Base-by-base conservation (phyloP, 2,329 filamentous ascomycete species). In the Trichoderma oligosporum region DNA sequence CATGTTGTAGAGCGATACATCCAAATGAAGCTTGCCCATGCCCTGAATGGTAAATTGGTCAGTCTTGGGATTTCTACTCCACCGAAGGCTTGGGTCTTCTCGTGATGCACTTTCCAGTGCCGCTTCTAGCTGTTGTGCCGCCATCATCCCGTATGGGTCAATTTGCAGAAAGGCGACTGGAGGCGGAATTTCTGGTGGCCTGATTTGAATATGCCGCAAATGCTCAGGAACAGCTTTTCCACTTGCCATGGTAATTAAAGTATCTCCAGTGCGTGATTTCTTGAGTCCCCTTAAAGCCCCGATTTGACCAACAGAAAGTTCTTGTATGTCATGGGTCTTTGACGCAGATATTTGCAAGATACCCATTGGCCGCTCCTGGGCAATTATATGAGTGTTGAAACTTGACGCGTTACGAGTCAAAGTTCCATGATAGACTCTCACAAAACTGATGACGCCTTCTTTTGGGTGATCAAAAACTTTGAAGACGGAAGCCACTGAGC, bases 131-230 rank as follows among this genome's bases (percentile, higher is more conserved):
- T 87, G 82, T 64, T 91, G 92, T 65, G 91, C 88, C 63, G 92
- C 91, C 29, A 87, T 82, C 29, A 89, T 76, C 64, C 89, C 87
- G 63, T 91, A 78, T 0, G 81, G 90, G 62, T 97, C 93, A 25
- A 97, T 86, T 60, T 92, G 90, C n/a, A 95, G 87, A 71, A 97
- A 99, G 67, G 97, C 96, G 0, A 99, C 94, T 0, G 94, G 91
- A 0, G 94, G 91, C 0, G 94, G 93, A 0, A 97, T 89, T 59
- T 89, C 83, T 25, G 96, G 94, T 0, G 94, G 91, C 14, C 91
- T 84, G 33, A 99, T 82, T 67, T 96, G 91, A 14, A 97, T 76
- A 14, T 81, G 85, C 48, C 86, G 84, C 47, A 96, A 75, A 1
- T 84, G 81, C 14, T 85, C 81, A 16, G 88, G 84, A 1, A 90